These are phyloP conservation scores for Trichoderma asperellum DNA, from an alignment of 2,329 filamentous ascomycete species.

Conservation along the genomic window DNA sequence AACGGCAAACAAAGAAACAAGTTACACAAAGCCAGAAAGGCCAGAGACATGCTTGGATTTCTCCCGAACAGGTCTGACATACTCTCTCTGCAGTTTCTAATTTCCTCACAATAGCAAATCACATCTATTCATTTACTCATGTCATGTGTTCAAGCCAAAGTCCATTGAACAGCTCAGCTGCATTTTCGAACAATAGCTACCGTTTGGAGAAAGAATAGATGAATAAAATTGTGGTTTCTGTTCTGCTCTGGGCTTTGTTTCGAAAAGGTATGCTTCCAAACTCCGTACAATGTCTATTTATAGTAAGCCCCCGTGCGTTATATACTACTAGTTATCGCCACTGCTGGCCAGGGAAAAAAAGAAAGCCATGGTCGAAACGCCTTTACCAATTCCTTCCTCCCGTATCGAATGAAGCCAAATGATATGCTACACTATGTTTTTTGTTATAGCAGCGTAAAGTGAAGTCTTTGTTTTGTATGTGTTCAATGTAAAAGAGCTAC, in stretches of 20 bases:
- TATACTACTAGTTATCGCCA: slow-evolving; percentile 1
- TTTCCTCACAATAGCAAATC: background rate
- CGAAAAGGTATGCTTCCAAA: background rate
- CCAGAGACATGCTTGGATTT: background rate
- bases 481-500: background rate
- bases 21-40: background rate
- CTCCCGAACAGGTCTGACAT: background rate
- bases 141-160: background rate
- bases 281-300: slow-evolving; percentile 6
- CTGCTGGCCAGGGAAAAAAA: background rate
- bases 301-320: background rate
- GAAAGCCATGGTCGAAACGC: background rate
- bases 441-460: background rate
- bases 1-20: background rate
- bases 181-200: background rate
- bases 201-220: background rate
- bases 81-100: background rate
- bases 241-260: background rate
- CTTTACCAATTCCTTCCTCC: background rate
- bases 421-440: background rate
- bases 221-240: background rate
- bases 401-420: background rate
- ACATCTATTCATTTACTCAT: background rate
- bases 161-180: background rate
- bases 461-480: background rate